Evolutionary conservation across 1,284 basidiomycete species (phyloP).

Genomic region (Rhodotorula sp.): DNA sequence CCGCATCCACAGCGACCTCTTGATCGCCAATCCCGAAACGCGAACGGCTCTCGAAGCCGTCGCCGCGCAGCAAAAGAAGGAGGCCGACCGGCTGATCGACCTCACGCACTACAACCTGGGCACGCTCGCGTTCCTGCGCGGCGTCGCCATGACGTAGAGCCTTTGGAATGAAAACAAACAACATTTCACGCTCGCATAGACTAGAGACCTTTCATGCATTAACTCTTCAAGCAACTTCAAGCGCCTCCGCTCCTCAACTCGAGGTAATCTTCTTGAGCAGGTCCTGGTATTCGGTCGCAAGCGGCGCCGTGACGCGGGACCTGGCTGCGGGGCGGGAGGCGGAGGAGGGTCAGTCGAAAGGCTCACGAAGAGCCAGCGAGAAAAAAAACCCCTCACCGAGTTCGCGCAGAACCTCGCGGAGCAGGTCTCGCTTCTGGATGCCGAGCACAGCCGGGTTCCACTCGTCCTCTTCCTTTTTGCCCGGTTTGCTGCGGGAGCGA

Average conservation of each 20-base stretch:
- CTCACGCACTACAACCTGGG: conserved; percentile 35
- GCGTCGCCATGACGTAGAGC: conserved; percentile 24
- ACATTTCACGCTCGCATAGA: background rate
- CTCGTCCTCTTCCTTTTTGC: conserved; percentile 53
- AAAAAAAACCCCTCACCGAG: conserved; percentile 59
- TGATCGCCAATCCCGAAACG: conserved; percentile 54
- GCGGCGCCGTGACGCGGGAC: conserved; percentile 67
- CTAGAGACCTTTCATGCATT: background rate
- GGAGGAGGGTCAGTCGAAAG: background rate
- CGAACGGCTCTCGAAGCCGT: conserved; percentile 18
- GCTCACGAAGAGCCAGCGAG: background rate
- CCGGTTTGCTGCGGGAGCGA: conserved; percentile 60
- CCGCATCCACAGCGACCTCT: conserved; percentile 74
- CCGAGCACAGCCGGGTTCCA: conserved; percentile 70
- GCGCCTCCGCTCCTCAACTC: background rate
- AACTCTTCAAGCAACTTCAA: background rate
- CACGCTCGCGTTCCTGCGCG: conserved; percentile 36
- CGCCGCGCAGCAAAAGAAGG: conserved; percentile 29
- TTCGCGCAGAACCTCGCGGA: conserved; percentile 70
- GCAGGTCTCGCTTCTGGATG: conserved; percentile 69
- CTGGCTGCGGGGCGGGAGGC: conserved; percentile 54
- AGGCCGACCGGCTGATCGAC: conserved; percentile 37
- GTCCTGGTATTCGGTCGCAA: conserved; percentile 76
- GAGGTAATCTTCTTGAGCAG: conserved; percentile 55
- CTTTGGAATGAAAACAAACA: background rate